phyloP scores from a whole-genome alignment of 768 basidiomycete genomes.

The Hortiboletus campestris region DNA sequence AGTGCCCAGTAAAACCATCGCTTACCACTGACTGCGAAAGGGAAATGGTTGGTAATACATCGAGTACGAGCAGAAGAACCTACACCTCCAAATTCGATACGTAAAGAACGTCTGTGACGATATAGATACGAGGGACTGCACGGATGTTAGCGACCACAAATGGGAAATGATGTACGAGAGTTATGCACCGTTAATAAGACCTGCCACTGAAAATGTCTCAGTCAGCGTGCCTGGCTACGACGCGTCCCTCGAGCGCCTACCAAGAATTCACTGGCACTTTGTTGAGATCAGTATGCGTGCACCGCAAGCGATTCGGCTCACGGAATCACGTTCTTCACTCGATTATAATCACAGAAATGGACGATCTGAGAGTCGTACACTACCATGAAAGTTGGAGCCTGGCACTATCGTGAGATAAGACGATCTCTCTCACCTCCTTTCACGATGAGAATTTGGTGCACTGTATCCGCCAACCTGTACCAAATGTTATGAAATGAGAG shows the following conservation, averaged over 20 bases:
- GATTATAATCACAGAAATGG: neutral
- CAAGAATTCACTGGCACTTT: neutral
- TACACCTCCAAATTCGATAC: slow-evolving; percentile 12
- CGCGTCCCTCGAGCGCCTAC: neutral
- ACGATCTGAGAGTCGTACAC: slow-evolving; percentile 1
- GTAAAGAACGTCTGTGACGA: slow-evolving; percentile 6
- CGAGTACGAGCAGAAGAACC: neutral
- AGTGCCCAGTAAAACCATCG: slow-evolving; percentile 5
- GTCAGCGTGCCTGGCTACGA: neutral
- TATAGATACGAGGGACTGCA: slow-evolving; percentile 6
- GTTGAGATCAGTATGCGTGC: neutral
- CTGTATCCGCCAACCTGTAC: neutral
- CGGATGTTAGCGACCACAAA: neutral
- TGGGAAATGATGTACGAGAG: too few species aligned
- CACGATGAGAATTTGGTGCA: neutral
- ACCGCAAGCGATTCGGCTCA: neutral
- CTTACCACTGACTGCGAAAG: neutral
- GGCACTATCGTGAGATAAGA: neutral
- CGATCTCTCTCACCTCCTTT: neutral
- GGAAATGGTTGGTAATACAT: neutral
- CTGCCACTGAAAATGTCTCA: neutral
- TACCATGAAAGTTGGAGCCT: neutral
- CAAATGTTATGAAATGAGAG: neutral
- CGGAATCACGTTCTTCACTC: neutral
- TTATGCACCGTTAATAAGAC: slow-evolving; percentile 1